A percentile compares a stretch with the other conserved stretches of the same genome.
Evolutionary conservation across 257 asterid genomes (phyloP).

Genomic region (Solanum clarkiae): DNA sequence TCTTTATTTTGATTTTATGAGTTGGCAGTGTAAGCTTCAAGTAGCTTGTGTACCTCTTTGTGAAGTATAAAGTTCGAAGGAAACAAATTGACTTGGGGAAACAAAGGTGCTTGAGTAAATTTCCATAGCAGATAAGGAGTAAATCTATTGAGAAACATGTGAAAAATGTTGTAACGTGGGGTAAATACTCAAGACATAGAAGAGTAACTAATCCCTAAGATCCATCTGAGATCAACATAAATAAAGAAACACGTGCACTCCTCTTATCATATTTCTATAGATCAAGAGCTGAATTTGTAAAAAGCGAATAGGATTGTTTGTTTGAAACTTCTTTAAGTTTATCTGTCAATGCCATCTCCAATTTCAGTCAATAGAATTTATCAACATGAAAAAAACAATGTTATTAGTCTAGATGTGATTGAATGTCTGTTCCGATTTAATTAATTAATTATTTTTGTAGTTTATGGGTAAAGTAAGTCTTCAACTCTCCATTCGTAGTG

Average conservation of each 20-base stretch:
- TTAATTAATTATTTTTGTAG: not conserved
- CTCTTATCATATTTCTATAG: not conserved
- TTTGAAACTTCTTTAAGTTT: not conserved
- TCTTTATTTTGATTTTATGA: not conserved
- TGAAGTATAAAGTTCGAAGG: not conserved
- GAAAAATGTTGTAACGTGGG: not conserved
- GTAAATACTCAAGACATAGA: not conserved
- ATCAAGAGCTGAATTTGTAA: not conserved
- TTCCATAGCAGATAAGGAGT: not conserved
- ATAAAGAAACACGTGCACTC: not conserved
- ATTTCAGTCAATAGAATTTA: not conserved
- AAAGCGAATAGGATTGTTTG: not conserved
- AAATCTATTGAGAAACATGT: not conserved
- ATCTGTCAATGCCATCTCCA: not conserved
- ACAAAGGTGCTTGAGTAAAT: not conserved
- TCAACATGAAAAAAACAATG: not conserved
- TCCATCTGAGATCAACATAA: not conserved
- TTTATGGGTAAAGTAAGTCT: not conserved
- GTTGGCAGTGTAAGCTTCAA: not conserved
- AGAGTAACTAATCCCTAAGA: not conserved
- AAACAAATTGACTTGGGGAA: not conserved
- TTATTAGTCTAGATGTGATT: not conserved
- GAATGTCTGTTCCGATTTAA: not conserved
- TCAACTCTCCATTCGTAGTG: not conserved
- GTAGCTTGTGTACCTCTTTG: not conserved